Conservation (phyloP, 306 rosid species). For the Gillenia trifoliata region DNA sequence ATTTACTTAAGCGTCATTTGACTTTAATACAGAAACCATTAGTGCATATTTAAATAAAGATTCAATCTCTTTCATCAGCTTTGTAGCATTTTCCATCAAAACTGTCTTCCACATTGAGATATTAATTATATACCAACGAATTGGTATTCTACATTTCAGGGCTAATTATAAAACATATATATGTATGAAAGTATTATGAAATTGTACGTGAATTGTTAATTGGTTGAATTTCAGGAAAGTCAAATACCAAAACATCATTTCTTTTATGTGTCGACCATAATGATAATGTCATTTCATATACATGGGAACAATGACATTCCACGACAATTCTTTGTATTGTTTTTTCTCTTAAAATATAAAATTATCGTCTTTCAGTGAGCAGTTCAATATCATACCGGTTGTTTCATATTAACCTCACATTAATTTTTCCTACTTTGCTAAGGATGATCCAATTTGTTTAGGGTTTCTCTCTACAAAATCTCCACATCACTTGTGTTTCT, state of each 20-base stretch:
- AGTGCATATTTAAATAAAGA: background rate
- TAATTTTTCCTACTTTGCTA: too few species aligned
- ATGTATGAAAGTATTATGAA: background rate
- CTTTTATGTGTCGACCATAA: background rate
- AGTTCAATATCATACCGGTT: too few species aligned
- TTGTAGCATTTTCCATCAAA: slow-evolving; percentile 4
- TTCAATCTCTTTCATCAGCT: slow-evolving; percentile 10
- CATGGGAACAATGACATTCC: background rate
- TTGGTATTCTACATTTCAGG: background rate
- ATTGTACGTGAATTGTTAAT: background rate
- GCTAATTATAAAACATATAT: background rate
- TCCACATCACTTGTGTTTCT: too few species aligned
- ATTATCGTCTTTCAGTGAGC: too few species aligned
- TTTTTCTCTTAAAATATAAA: too few species aligned
- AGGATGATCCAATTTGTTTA: too few species aligned
- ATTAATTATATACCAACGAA: slow-evolving; percentile 6
- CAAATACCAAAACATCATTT: background rate
- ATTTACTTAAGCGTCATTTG: slow-evolving; percentile 10
- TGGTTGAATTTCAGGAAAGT: slow-evolving; percentile 15
- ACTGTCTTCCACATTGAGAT: background rate
- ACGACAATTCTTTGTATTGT: background rate
- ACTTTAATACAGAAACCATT: slow-evolving; percentile 13
- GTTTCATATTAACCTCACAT: too few species aligned
- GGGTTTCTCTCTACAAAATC: too few species aligned
- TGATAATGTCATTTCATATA: background rate